Conservation (phyloP, 75 land plant species). For the Cunninghamia lanceolata region DNA sequence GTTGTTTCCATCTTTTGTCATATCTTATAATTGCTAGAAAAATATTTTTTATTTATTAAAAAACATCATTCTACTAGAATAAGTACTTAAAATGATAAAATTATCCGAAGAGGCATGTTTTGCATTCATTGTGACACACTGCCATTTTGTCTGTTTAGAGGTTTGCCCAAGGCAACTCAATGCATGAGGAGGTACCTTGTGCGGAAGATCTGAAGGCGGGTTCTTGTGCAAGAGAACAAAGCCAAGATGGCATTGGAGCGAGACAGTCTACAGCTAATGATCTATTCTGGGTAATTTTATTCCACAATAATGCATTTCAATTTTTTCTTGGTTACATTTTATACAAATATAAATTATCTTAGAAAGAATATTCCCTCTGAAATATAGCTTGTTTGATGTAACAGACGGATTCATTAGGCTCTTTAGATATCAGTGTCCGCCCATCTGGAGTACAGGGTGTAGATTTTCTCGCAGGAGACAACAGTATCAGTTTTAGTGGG, state of each 20-base stretch:
- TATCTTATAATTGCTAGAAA: neutral
- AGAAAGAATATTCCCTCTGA: neutral
- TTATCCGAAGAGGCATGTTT: neutral
- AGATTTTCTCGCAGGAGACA: constrained; percentile 41
- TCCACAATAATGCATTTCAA: neutral
- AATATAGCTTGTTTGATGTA: neutral
- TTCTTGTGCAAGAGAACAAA: neutral
- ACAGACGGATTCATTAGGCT: constrained; percentile 72
- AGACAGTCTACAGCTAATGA: constrained; percentile 4
- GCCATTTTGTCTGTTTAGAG: neutral
- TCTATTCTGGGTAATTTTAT: constrained; percentile 27
- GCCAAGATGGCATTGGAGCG: neutral
- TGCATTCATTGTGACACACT: neutral
- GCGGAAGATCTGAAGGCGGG: neutral
- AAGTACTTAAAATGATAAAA: neutral
- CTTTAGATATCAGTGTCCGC: constrained; percentile 50
- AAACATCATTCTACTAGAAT: neutral
- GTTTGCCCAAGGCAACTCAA: neutral
- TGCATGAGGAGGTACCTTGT: constrained; percentile 1
- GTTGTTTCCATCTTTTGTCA: neutral
- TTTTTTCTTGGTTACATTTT: neutral
- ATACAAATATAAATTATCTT: neutral
- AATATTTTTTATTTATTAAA: neutral
- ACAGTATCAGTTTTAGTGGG: constrained; percentile 38
- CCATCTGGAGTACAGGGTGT: constrained; percentile 34